These are phyloP conservation scores for Eleusine coracana DNA, from an alignment of 176 grass and related monocot species.

Conservation along the genomic window DNA sequence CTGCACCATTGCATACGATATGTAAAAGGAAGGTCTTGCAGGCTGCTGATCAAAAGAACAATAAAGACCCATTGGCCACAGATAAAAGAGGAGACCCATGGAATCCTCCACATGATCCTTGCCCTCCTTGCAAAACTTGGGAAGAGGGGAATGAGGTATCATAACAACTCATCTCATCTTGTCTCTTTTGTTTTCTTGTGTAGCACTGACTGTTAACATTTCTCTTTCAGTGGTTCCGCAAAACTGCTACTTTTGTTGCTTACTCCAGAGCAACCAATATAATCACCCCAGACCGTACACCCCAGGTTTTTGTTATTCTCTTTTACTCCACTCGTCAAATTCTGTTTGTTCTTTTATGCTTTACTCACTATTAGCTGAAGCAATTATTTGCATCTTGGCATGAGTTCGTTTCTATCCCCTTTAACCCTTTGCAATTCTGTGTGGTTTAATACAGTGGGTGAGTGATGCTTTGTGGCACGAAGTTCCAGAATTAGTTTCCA, in stretches of 20 bases:
- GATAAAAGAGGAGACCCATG: too few species aligned
- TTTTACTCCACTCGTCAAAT: not conserved
- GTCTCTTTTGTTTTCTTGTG: not conserved
- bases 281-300: not conserved
- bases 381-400: not conserved
- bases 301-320: not conserved
- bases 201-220: not conserved
- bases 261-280: not conserved
- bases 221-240: not conserved
- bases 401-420: not conserved
- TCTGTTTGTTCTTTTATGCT: not conserved
- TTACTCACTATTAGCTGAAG: not conserved
- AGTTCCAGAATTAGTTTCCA: fast-evolving
- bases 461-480: not conserved
- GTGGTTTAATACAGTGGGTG: not conserved
- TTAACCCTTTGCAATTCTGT: not conserved
- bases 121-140: too few species aligned
- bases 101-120: too few species aligned
- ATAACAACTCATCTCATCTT: not conserved
- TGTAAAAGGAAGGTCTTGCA: too few species aligned
- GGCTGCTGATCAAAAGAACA: too few species aligned
- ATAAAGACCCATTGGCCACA: too few species aligned
- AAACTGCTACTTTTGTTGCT: not conserved
- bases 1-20: too few species aligned
- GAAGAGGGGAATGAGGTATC: not conserved